Evolutionary conservation across 768 basidiomycete genomes (phyloP), one percentile per base, ranked within the genome.

Genomic region (Asterophora lycoperdoides): DNA sequence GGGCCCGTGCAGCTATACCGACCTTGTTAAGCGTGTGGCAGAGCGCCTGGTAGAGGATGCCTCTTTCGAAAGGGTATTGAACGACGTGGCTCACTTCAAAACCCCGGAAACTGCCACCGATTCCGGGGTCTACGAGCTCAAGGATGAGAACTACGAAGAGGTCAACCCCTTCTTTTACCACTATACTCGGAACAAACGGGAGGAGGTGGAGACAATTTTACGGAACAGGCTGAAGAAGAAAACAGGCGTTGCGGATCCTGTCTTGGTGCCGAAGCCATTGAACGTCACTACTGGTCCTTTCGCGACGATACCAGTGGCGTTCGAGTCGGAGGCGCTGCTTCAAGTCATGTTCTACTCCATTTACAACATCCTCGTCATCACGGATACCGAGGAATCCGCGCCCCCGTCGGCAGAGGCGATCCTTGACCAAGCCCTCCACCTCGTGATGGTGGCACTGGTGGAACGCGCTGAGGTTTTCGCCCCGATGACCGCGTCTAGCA

Each of bases 101-200:
- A 69, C 84, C 1, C 94, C 95, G 0, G 90, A 90, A 60, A 77
- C 78, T 0, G 80, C 80, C 1, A 72, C 83, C 1, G 93, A 95
- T 56, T 77, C 76, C 0, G 95, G 96, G 0, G 68, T 81, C n/a
- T 98, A 97, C 67, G 85, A 93, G 52, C 79, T 98, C 45, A 87
- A 84, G 63, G 82, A 91, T 39, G 88, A 86, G 56, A 74, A 72
- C 15, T 93, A 81, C 64, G 86, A 84, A 52, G 89, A 96, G 54
- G 87, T 97, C 54, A 89, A 97, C 59, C 93, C 94, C 0, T 96
- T 93, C 69, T 96, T 94, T 72, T 89, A 87, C 61, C 94, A 97
- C 62, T 97, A 96, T 64, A 86, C 90, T 13, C 78, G 94, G 34
- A 98, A 98, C 68, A 85, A 91, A 57, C 79, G 93, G 34, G 91